These are phyloP conservation scores for Aspergillus asperescens DNA, from an alignment of 495 filamentous ascomycete species.

Conservation along the genomic window DNA sequence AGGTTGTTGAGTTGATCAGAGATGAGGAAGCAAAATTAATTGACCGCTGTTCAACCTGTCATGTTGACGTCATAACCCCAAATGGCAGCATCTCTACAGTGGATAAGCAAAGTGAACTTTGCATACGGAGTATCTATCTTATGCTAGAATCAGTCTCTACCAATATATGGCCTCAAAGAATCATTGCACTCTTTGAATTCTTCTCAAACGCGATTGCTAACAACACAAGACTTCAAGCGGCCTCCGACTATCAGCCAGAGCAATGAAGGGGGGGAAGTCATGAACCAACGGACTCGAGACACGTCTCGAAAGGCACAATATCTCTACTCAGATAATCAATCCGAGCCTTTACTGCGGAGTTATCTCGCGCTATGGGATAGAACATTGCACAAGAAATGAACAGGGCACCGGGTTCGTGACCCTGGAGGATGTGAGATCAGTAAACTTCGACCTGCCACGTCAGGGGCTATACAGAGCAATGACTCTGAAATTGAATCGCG, in stretches of 20 bases:
- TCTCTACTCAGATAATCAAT: neutral
- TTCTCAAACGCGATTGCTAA: neutral
- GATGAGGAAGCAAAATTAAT: neutral
- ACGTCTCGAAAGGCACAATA: neutral
- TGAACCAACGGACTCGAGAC: neutral
- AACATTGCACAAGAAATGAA: neutral
- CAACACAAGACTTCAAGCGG: neutral
- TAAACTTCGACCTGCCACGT: conserved; percentile 24
- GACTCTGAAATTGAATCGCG: neutral
- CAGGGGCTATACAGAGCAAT: conserved; percentile 13
- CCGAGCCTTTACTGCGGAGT: neutral
- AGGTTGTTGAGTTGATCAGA: neutral
- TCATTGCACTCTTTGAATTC: neutral
- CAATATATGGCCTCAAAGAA: too few relatives aligned
- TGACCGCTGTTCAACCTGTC: conserved; percentile 15
- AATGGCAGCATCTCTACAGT: neutral
- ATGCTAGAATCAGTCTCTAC: too few relatives aligned
- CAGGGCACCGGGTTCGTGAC: neutral
- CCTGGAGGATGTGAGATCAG: neutral
- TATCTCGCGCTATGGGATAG: neutral
- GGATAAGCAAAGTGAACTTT: conserved; percentile 2
- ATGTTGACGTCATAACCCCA: conserved; percentile 35
- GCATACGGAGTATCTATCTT: too few relatives aligned
- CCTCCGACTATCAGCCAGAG: neutral
- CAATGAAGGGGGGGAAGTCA: neutral